Evolutionary conservation across 495 filamentous ascomycete genomes (phyloP).

Genomic region (Penicillium cataractarum): DNA sequence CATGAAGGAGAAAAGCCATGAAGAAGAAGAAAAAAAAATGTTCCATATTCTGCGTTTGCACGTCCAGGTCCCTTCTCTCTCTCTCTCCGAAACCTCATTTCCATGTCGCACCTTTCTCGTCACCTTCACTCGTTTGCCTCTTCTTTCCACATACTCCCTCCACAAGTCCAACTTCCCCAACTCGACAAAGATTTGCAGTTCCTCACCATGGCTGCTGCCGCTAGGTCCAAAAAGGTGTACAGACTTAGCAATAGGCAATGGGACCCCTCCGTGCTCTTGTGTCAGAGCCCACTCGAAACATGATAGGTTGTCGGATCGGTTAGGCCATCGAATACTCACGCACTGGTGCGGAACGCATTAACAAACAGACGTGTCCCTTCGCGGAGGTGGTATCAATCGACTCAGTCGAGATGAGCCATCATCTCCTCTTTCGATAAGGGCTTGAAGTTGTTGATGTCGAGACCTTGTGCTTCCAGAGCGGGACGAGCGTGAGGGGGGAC

Average conservation of each 20-base stretch:
- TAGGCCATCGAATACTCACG: slow-evolving; percentile 38
- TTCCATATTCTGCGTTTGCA: slow-evolving; percentile 2
- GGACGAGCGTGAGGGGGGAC: slow-evolving; percentile 82
- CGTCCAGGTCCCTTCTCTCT: neutral
- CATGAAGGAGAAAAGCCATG: slow-evolving; percentile 32
- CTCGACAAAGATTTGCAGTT: slow-evolving; percentile 24
- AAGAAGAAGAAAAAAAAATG: neutral
- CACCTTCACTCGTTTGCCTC: slow-evolving; percentile 18
- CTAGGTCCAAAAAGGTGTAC: slow-evolving; percentile 19
- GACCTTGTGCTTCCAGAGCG: slow-evolving; percentile 70
- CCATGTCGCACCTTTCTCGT: neutral
- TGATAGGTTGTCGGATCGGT: slow-evolving; percentile 35
- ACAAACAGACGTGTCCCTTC: slow-evolving; percentile 45
- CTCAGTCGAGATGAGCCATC: slow-evolving; percentile 96
- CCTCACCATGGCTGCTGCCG: slow-evolving; percentile 17
- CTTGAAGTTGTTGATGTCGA: slow-evolving; percentile 93
- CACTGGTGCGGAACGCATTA: slow-evolving; percentile 35
- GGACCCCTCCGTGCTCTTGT: slow-evolving; percentile 21
- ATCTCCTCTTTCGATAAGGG: slow-evolving; percentile 92
- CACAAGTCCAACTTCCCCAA: slow-evolving; percentile 12
- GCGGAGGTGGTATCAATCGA: slow-evolving; percentile 36
- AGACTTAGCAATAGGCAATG: slow-evolving; percentile 15
- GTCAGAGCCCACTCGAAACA: slow-evolving; percentile 42
- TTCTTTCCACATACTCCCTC: slow-evolving; percentile 21
- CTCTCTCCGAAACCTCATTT: neutral